These are phyloP conservation scores for Penicillium macrosclerotiorum DNA, from an alignment of 495 filamentous ascomycete species.

Conservation along the genomic window DNA sequence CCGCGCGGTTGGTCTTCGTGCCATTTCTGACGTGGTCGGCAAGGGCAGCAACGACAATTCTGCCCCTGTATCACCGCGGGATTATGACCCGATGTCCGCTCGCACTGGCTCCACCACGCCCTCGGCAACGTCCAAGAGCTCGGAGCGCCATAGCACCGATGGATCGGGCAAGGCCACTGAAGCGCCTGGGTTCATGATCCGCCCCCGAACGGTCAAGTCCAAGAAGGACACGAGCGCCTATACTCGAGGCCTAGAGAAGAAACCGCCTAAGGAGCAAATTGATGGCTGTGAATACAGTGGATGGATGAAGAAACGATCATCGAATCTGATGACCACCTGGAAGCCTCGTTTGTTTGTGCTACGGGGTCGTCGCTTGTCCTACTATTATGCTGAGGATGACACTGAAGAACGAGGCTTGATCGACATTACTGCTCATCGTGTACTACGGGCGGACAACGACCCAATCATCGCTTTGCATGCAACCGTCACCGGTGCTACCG, in stretches of 20 bases:
- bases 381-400: constrained; percentile 94
- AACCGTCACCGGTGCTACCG: constrained; percentile 81
- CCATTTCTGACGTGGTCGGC: constrained; percentile 69
- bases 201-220: constrained; percentile 55
- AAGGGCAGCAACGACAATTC: constrained; percentile 33
- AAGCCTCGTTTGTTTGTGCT: constrained; percentile 92
- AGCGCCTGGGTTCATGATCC: constrained; percentile 47
- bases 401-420: constrained; percentile 91
- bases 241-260: constrained; percentile 79
- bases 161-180: constrained; percentile 63
- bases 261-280: constrained; percentile 81
- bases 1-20: constrained; percentile 63
- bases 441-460: constrained; percentile 92
- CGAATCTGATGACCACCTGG: constrained; percentile 94
- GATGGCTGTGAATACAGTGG: constrained; percentile 86
- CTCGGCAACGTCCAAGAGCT: constrained; percentile 72
- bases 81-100: constrained; percentile 66
- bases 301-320: constrained; percentile 99
- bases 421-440: constrained; percentile 94
- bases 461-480: constrained; percentile 86
- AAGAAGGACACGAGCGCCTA: constrained; percentile 97
- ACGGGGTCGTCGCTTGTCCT: constrained; percentile 84
- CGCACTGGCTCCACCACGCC: constrained; percentile 84
- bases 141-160: constrained; percentile 69
- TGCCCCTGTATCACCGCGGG: constrained; percentile 58